A percentile compares a stretch with the other conserved stretches of the same genome.
Conservation (phyloP, 208 protist genomes). For the Entamoeba invadens region DNA sequence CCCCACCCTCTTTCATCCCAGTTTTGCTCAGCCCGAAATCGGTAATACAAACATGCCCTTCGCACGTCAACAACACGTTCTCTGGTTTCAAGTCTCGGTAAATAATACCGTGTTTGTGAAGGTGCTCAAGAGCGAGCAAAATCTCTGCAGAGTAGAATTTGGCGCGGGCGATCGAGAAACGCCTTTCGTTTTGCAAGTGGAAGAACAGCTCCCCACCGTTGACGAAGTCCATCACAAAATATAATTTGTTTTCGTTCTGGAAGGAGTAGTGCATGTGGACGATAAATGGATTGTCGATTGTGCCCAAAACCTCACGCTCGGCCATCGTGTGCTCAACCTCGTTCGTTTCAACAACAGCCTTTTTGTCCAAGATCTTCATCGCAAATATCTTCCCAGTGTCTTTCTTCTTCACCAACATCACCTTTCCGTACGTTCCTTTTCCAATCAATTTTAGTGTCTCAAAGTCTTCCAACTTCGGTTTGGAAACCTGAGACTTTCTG, state of each 20-base stretch:
- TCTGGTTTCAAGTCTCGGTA: constrained; percentile 31
- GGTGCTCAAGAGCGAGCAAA: constrained; percentile 42
- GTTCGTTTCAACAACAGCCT: constrained; percentile 32
- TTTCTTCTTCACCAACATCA: constrained; percentile 48
- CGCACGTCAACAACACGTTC: constrained; percentile 16
- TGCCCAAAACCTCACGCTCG: constrained; percentile 32
- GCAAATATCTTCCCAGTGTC: constrained; percentile 44
- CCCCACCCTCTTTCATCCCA: background rate
- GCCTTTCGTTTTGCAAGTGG: constrained; percentile 33
- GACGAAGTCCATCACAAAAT: constrained; percentile 48
- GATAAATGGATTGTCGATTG: constrained; percentile 44
- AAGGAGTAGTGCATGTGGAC: constrained; percentile 49
- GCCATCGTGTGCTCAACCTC: constrained; percentile 35
- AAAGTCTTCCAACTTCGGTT: background rate
- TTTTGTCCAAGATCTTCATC: constrained; percentile 53
- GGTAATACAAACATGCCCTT: constrained; percentile 24
- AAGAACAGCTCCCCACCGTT: constrained; percentile 48
- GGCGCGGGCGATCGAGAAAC: constrained; percentile 3
- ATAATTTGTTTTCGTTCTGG: constrained; percentile 48
- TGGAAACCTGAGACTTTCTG: background rate
- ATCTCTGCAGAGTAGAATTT: constrained; percentile 46
- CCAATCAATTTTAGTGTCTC: background rate
- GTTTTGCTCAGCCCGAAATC: constrained; percentile 30
- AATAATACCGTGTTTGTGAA: constrained; percentile 33
- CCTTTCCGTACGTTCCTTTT: constrained; percentile 27